Base-by-base conservation (phyloP, 495 filamentous ascomycete species). In the Annulohypoxylon bovei region DNA sequence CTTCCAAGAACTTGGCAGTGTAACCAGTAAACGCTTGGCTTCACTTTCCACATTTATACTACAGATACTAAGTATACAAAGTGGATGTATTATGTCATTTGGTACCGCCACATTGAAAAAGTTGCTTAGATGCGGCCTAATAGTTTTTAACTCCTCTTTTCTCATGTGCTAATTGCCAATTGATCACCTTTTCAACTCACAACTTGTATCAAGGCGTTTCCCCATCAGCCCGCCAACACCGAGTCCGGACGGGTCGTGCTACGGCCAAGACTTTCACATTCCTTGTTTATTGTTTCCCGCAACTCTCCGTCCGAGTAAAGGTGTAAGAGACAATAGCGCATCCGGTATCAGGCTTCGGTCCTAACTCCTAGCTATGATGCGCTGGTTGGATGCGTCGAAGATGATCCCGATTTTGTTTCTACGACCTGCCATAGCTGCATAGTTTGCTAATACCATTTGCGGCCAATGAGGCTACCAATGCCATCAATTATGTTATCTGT, bases 1-100 rank as follows among this genome's bases (percentile, higher is more conserved):
- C 60, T 37, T 33, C 60, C 65, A 65, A 72, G 55, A 52, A 16
- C 70, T 72, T 72, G 69, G 69, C 69, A 56, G 28, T 72, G 69
- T 30, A 64, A 68, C 69, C 12, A 49, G 18, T 12, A 52, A 71
- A 63, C 39, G 44, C 68, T 71, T 71, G 69, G 69, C 69, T 28
- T 68, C 37, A 52, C 57, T 40, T 52, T 39, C 27, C 28, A 28
- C 18, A 56, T 54, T 56, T 47, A 27, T 25, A 23, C 23, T 25
- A 23, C 23, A 50, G 1, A 25, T 28, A 50, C 18, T 20, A 47
- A 47, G 22, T 23, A 25, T 47, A 47, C 18, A 47, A 16, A 23
- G 18, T 47, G 44, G 20, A 47, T 47, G 20, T 47, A 47, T 47
- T 22, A 25, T 28, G 47, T 50, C 47, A 52, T 52, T 52, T n/a